Evolutionary conservation across 225 moss, liverwort and hornwort species (phyloP).

Genomic region (Anthoceros angustus): DNA sequence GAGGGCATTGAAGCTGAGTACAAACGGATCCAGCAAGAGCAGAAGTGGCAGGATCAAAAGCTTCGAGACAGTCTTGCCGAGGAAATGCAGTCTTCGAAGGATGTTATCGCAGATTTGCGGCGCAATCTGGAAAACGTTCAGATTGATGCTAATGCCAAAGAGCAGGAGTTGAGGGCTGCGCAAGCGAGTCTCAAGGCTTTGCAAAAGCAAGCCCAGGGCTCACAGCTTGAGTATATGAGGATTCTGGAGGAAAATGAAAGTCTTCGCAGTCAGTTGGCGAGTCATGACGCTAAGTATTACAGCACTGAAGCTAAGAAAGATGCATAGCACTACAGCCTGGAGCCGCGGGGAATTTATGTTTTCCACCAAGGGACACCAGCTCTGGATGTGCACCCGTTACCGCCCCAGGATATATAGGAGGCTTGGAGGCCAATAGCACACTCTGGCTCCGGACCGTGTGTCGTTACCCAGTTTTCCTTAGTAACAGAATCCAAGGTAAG

Average conservation of each 20-base stretch:
- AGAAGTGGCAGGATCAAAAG: neutral
- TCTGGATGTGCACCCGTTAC: constrained; percentile 25
- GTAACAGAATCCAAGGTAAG: neutral
- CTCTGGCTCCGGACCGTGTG: constrained; percentile 43
- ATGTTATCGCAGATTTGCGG: neutral
- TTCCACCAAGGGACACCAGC: constrained; percentile 52
- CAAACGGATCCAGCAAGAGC: neutral
- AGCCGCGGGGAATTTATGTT: too few species aligned
- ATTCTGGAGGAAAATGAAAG: neutral
- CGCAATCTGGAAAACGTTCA: neutral
- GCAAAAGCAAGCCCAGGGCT: neutral
- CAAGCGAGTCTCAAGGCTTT: neutral
- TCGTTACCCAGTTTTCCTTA: constrained; percentile 27
- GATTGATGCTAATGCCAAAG: neutral
- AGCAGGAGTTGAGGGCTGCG: neutral
- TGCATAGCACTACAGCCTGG: too few species aligned
- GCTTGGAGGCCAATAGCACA: constrained; percentile 50
- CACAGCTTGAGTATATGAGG: neutral
- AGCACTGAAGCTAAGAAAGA: neutral
- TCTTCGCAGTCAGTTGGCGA: neutral
- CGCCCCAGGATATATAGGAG: constrained; percentile 44
- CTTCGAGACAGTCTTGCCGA: neutral
- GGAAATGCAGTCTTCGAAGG: neutral
- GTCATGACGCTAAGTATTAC: neutral
- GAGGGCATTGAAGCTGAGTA: neutral